phyloP scores from a whole-genome alignment of 305 asterid species.

The Solanum hybrid region DNA sequence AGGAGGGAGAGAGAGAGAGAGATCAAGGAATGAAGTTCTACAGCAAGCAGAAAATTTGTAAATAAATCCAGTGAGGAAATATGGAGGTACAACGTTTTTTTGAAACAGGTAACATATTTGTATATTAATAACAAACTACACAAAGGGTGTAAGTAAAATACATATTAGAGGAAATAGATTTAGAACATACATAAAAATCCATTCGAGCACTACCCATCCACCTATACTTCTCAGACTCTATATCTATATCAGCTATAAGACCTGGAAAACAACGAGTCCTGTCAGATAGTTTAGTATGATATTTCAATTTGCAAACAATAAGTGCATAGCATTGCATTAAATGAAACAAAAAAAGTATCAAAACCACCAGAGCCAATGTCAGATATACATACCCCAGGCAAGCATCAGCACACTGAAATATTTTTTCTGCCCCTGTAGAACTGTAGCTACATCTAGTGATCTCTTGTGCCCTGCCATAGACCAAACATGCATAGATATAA shows the following conservation, averaged over 20 bases:
- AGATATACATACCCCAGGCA: constrained; percentile 75
- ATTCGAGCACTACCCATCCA: constrained; percentile 99
- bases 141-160: neutral
- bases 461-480: constrained; percentile 64
- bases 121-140: neutral
- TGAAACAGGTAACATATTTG: neutral
- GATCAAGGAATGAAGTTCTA: neutral
- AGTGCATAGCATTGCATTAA: neutral
- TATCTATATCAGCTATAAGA: constrained; percentile 90
- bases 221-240: constrained; percentile 91
- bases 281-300: neutral
- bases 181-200: constrained; percentile 56
- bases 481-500: constrained; percentile 3
- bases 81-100: neutral
- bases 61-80: neutral
- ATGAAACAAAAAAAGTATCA: neutral
- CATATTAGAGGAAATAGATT: neutral
- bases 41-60: neutral
- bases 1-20: neutral
- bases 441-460: constrained; percentile 75
- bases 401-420: constrained; percentile 82
- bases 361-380: neutral
- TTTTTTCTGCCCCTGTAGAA: constrained; percentile 53
- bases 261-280: constrained; percentile 33
- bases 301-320: neutral